Conservation (phyloP, 192 early-diverging fungal genomes). For the Coemansia sp. region DNA sequence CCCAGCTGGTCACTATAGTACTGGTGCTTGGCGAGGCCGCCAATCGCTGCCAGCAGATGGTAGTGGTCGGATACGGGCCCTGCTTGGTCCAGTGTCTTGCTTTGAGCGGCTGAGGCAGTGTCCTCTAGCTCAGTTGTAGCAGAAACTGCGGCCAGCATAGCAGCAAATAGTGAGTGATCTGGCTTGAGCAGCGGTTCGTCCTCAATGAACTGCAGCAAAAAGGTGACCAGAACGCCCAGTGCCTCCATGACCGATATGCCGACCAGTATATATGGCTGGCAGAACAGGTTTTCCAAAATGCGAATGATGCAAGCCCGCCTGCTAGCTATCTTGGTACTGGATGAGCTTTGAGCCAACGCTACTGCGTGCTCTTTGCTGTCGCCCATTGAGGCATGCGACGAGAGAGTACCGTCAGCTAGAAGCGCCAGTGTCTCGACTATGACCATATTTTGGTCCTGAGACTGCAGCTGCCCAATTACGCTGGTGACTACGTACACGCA, state of each 20-base stretch:
- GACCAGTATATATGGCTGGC: constrained; percentile 48
- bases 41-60: constrained; percentile 45
- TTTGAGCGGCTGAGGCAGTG: not conserved
- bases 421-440: constrained; percentile 46
- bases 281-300: constrained; percentile 46
- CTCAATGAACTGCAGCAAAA: constrained; percentile 31
- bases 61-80: constrained; percentile 29
- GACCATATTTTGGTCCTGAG: constrained; percentile 53
- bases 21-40: constrained; percentile 49
- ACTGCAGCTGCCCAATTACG: constrained; percentile 36
- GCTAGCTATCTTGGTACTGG: not conserved
- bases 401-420: constrained; percentile 31
- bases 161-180: constrained; percentile 19
- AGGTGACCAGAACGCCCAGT: constrained; percentile 43
- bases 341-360: not conserved
- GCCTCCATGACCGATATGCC: constrained; percentile 55
- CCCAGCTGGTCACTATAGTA: constrained; percentile 49
- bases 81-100: not conserved
- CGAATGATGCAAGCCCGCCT: constrained; percentile 40
- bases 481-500: constrained; percentile 30
- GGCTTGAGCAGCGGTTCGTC: constrained; percentile 5
- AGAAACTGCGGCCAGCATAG: constrained; percentile 7
- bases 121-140: not conserved
- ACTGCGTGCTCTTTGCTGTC: constrained; percentile 3
- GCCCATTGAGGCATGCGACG: constrained; percentile 17